Percentiles rank a stretch among this genome's conserved stretches.
phyloP scores from a whole-genome alignment of 2,329 filamentous ascomycete genomes.

The Neopestalotiopsis rosae region DNA sequence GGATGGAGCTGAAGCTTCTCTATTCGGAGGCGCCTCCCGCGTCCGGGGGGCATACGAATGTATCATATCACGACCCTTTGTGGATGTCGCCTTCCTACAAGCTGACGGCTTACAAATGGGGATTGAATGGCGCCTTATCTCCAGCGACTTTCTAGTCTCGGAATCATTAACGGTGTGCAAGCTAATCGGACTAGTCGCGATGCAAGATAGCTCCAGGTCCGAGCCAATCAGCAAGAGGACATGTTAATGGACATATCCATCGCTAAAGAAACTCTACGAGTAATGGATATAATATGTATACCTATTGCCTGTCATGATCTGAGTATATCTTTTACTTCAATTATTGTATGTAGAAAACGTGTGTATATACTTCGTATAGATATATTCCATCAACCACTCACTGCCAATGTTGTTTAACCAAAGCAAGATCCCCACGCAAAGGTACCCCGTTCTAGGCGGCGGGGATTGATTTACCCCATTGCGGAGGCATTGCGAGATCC shows the following conservation, averaged over 20 bases:
- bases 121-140: constrained; percentile 3
- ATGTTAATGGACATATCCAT: not conserved
- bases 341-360: too few species aligned
- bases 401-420: not conserved
- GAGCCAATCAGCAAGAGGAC: not conserved
- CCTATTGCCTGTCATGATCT: not conserved
- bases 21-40: not conserved
- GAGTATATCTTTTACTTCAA: not conserved
- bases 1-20: not conserved
- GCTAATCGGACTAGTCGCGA: constrained; percentile 7
- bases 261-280: not conserved
- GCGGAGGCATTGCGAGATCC: constrained; percentile 3
- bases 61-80: constrained; percentile 4
- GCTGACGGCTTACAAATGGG: constrained; percentile 16
- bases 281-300: not conserved
- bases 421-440: not conserved
- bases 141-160: constrained; percentile 13
- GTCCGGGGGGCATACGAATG: not conserved
- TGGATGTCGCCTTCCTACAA: constrained; percentile 8
- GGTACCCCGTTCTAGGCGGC: not conserved
- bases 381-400: not conserved
- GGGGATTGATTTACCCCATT: not conserved
- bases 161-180: not conserved
- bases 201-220: not conserved
- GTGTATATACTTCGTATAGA: too few species aligned